Evolutionary conservation across 106 monocot species (phyloP).

Genomic region (Dendrobium officinale): DNA sequence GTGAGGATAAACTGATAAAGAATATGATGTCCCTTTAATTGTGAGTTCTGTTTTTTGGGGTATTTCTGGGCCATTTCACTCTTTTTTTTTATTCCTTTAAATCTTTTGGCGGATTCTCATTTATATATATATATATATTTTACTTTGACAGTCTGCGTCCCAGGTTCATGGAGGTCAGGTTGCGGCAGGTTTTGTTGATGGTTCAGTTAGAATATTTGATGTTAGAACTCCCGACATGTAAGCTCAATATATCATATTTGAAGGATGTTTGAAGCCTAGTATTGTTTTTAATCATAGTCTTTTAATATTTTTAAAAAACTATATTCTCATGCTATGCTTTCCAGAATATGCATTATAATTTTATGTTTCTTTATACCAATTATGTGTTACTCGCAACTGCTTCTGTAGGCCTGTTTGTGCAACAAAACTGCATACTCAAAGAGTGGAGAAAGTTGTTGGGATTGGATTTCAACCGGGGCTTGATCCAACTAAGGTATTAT

Average conservation of each 20-base stretch:
- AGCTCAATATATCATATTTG: constrained; percentile 7
- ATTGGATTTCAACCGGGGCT: constrained; percentile 95
- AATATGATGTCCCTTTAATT: not conserved
- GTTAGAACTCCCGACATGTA: constrained; percentile 75
- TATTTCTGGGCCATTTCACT: not conserved
- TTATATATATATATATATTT: not conserved
- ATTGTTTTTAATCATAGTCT: not conserved
- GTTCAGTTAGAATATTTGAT: constrained; percentile 77
- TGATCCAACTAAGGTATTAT: constrained; percentile 68
- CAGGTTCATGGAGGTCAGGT: constrained; percentile 76
- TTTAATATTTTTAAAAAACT: not conserved
- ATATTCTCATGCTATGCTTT: not conserved
- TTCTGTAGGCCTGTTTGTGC: constrained; percentile 59
- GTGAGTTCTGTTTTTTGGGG: not conserved
- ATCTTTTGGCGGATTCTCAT: not conserved
- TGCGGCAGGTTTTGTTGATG: constrained; percentile 66
- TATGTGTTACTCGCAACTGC: constrained; percentile 23
- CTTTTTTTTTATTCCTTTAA: not conserved
- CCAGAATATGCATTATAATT: not conserved
- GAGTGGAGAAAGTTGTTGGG: constrained; percentile 77
- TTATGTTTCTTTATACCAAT: not conserved
- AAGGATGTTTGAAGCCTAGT: not conserved
- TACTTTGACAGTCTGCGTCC: constrained; percentile 66
- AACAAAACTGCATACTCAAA: constrained; percentile 58
- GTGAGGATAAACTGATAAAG: not conserved